Evolutionary conservation across 805 yeast genomes (phyloP).

Genomic region (Pichia pseudocactophila): DNA sequence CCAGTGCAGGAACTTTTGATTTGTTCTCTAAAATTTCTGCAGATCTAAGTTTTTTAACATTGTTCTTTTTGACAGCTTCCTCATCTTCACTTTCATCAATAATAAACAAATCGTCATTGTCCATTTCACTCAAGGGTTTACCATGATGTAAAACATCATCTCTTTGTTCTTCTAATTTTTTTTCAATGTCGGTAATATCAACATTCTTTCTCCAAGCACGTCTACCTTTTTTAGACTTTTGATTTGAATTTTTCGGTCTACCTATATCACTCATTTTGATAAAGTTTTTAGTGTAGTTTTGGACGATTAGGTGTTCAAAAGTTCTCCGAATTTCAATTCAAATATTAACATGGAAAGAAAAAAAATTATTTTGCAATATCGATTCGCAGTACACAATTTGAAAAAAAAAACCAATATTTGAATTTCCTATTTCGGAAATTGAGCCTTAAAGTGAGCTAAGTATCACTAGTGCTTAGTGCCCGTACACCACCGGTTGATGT

Average conservation of each 20-base stretch:
- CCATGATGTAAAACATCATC: conserved; percentile 54
- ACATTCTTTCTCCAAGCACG: conserved; percentile 90
- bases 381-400: no score
- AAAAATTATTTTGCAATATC: no score
- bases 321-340: no score
- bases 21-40: conserved; percentile 60
- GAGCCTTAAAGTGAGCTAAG: no score
- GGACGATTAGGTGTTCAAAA: no score
- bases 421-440: no score
- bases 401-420: no score
- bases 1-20: conserved; percentile 69
- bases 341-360: no score
- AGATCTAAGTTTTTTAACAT: conserved; percentile 30
- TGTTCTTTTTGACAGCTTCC: conserved; percentile 30
- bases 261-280: conserved; percentile 27
- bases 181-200: conserved; percentile 72
- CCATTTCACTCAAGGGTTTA: conserved; percentile 28
- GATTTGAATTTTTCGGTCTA: conserved; percentile 51
- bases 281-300: no score
- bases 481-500: no score
- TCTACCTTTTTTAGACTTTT: conserved; percentile 86
- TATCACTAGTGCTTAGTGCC: no score
- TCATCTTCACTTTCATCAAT: conserved; percentile 63
- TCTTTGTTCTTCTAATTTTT: conserved; percentile 56
- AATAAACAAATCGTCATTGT: conserved; percentile 43